Percentiles rank a stretch among this genome's conserved stretches.
phyloP scores from a whole-genome alignment of 192 early-diverging fungal species.

The Haplosporangium gracile region DNA sequence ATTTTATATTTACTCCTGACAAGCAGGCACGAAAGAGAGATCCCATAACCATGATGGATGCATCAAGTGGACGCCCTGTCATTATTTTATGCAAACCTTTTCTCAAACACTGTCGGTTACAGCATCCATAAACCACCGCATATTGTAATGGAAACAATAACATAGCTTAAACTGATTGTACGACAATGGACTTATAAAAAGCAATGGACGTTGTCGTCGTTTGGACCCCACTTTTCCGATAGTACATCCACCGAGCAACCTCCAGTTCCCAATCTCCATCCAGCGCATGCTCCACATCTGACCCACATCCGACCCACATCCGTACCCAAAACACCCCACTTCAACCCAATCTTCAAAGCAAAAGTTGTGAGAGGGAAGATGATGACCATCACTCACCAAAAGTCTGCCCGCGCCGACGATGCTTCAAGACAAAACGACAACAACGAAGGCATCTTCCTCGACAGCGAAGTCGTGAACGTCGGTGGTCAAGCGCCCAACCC shows the following conservation, averaged over 20 bases:
- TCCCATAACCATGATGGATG: background rate
- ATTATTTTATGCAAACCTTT: background rate
- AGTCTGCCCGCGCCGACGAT: background rate
- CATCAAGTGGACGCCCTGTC: background rate
- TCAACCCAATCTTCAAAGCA: background rate
- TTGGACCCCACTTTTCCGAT: background rate
- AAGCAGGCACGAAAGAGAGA: background rate
- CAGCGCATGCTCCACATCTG: background rate
- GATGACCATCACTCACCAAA: background rate
- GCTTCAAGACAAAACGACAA: background rate
- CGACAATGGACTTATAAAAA: background rate
- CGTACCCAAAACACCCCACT: background rate
- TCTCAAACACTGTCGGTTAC: background rate
- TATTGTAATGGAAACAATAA: background rate
- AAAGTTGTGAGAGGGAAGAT: background rate
- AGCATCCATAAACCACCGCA: background rate
- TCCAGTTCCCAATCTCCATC: background rate
- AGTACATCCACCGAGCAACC: background rate
- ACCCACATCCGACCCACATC: background rate
- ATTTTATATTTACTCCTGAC: background rate
- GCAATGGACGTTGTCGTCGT: background rate
- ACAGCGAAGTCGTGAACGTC: background rate
- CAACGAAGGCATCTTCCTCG: background rate
- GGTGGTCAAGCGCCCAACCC: background rate
- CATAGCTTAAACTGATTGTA: background rate